Evolutionary conservation across 768 basidiomycete species (phyloP), one percentile per base, ranked within the genome.

Genomic region (Rhizopogon vulgaris): DNA sequence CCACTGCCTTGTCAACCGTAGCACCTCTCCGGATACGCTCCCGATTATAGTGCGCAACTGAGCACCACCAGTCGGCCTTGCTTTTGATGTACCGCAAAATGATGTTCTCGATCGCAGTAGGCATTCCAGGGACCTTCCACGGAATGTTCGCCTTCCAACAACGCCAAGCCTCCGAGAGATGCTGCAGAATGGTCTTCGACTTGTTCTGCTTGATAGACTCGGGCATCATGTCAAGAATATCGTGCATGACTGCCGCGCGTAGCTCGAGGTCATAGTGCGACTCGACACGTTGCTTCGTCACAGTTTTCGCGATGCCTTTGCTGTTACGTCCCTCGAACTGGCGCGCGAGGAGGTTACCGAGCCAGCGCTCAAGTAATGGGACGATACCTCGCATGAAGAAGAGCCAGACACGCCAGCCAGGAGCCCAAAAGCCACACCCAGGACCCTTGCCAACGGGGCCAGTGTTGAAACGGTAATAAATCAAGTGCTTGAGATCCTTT

Each of bases 381-480:
- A 98, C 95, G 59, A 99, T 98, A 51, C 96, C 96, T 52, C 96
- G 85, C 85, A 99, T 90, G 79, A 99, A 99, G 77, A 98, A 99
- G 51, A 99, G 72, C 96, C 96, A 99, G 17, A 99, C 96, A 52
- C 96, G 81, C 96, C 96, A 99, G 36, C 96, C 96, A 32, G 96
- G 96, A 45, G 94, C 94, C 96, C 96, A 99, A 78, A 99, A 98
- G 52, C 96, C 96, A 63, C 90, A 92, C 59, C 96, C 96, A 45
- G 96, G 96, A 59, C 96, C 96, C 69, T 99, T 99, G 22, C 96
- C 96, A 45, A 99, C 96, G 55, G 96, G 96, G 56, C 96, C 96
- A 38, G 96, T 98, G 75, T 99, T 99, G 82, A 99, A 99, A 54
- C 94, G 90, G 64, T 95, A 95, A 75, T 95, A 95, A 71, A 96